A percentile compares a stretch with the other conserved stretches of the same genome.
phyloP scores from a whole-genome alignment of 2,329 filamentous ascomycete genomes.

The Lachnum nothofagi region DNA sequence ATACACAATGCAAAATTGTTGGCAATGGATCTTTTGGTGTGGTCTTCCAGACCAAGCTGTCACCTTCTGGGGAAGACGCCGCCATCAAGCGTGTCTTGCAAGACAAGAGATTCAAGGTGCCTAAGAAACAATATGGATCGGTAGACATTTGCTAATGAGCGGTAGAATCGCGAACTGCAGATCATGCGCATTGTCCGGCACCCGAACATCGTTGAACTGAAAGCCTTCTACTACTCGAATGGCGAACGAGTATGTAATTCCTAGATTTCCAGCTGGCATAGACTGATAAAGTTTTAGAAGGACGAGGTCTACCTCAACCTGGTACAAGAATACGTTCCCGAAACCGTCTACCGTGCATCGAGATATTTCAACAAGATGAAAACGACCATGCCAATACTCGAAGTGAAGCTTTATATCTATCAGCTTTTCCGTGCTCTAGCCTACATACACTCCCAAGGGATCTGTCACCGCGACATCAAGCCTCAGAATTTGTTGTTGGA shows the following conservation, averaged over 20 bases:
- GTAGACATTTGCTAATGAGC: slow-evolving; percentile 30
- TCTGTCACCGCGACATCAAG: slow-evolving; percentile 99
- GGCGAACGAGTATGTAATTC: slow-evolving; percentile 75
- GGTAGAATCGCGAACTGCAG: slow-evolving; percentile 93
- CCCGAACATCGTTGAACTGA: slow-evolving; percentile 97
- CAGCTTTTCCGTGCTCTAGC: slow-evolving; percentile 97
- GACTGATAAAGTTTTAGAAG: slow-evolving; percentile 53
- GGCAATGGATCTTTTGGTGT: slow-evolving; percentile 98
- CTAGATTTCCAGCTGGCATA: neutral
- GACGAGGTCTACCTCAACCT: slow-evolving; percentile 98
- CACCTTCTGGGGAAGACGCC: slow-evolving; percentile 94
- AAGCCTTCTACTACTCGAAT: slow-evolving; percentile 99
- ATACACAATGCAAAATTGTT: slow-evolving; percentile 99
- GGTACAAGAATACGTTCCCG: slow-evolving; percentile 95
- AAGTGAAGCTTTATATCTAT: slow-evolving; percentile 99
- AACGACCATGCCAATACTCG: slow-evolving; percentile 97
- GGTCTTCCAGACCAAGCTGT: slow-evolving; percentile 97
- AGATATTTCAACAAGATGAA: slow-evolving; percentile 99
- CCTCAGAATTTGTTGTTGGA: slow-evolving; percentile 95
- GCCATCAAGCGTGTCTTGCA: slow-evolving; percentile 98
- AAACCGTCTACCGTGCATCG: slow-evolving; percentile 96
- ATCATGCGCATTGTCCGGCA: slow-evolving; percentile 99
- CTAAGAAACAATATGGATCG: slow-evolving; percentile 10
- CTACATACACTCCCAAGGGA: slow-evolving; percentile 98
- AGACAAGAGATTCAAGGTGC: slow-evolving; percentile 98